Base-by-base conservation (phyloP, 768 basidiomycete species). In the Amanita molliuscula region DNA sequence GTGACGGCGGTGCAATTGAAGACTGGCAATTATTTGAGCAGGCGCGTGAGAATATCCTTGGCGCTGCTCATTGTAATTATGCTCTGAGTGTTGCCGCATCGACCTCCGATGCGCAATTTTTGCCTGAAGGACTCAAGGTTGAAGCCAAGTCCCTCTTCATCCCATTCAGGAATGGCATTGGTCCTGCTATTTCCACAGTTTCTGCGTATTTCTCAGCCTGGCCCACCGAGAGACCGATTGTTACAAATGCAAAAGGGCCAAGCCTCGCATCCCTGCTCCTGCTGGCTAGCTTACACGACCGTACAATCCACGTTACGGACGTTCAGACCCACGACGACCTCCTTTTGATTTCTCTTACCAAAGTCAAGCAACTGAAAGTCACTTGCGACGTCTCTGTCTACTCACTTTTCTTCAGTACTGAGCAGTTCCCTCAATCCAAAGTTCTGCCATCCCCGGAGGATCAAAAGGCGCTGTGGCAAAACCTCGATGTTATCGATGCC, bases 341-440 rank as follows among this genome's bases (percentile, higher is more conserved):
- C 43, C 72, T 86, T 26, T 70, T 99, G 51, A 97, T 99, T 62
- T 83, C 87, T 2, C 74, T 99, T 34, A 93, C 91, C 76, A 99
- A 99, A 70, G 84, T 84, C 36, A 94, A 92, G 70, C 74, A 87
- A 10, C 78, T 98, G 58, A 87, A 89, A 59, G 95, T 97, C 44
- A 97, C 95, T 3, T 98, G 95, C 65, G 96, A 99, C 58, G 90
- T 96, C 28, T 83, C 93, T 11, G 76, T 97, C 44, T 97, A 87
- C 65, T 78, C 89, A 15, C 70, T 99, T 47, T 97, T 96, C 78
- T 94, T 90, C 71, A 79, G 77, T 2, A 73, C 69, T 40, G 85
- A 84, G 48, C 75, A 88, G 53, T 94, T 80, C 70, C 82, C 84
- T 1, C 69, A 67, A 1, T 73, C 81, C 16, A 68, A 70, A 2